Percentiles rank a stretch among this genome's conserved stretches.
phyloP scores from a whole-genome alignment of 164 flowering plant species.

The Vitis amurensis region DNA sequence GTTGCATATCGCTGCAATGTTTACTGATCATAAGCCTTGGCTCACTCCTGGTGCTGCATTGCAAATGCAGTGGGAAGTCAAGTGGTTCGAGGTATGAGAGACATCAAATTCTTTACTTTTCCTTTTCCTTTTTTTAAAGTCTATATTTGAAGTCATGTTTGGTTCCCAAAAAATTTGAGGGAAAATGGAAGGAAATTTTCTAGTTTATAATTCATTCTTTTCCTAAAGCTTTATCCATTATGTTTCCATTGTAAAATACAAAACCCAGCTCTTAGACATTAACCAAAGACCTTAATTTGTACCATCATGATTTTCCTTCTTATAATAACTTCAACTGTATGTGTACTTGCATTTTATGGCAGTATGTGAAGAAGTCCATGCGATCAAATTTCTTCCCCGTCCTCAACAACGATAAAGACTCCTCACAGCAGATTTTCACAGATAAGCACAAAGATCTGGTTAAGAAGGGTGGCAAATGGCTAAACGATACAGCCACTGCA shows the following conservation, averaged over 20 bases:
- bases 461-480: constrained; percentile 14
- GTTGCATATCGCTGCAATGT: constrained; percentile 38
- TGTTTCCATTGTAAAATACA: too few relatives aligned
- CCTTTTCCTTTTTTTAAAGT: too few relatives aligned
- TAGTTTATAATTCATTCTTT: too few relatives aligned
- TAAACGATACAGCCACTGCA: constrained; percentile 18
- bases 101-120: background rate
- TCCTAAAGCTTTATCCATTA: too few relatives aligned
- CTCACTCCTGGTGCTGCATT: constrained; percentile 44
- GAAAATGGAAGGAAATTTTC: too few relatives aligned
- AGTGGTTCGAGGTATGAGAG: constrained; percentile 44
- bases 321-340: too few relatives aligned
- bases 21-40: constrained; percentile 38
- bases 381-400: constrained; percentile 11
- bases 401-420: constrained; percentile 13
- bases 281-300: too few relatives aligned
- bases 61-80: constrained; percentile 54
- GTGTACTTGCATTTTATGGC: background rate
- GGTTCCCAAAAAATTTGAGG: too few relatives aligned
- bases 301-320: too few relatives aligned
- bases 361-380: constrained; percentile 21
- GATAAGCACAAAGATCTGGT: constrained; percentile 15
- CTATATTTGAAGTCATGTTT: too few relatives aligned
- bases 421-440: constrained; percentile 14
- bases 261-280: too few relatives aligned